Base-by-base conservation (phyloP, 805 yeast genomes). In the Candida fluviatilis region DNA sequence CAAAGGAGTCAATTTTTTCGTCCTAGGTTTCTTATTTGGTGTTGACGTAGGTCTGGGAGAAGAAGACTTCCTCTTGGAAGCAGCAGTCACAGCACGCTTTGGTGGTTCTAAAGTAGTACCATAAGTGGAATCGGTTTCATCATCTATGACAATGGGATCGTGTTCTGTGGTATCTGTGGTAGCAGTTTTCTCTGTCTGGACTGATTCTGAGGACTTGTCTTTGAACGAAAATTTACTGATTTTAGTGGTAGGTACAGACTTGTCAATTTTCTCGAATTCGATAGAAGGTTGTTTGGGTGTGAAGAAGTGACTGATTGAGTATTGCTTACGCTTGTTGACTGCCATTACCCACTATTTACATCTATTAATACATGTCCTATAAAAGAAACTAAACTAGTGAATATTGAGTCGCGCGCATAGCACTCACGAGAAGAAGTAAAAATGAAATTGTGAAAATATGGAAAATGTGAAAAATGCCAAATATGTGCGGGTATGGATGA, bases 1-100 rank as follows among this genome's bases (percentile, higher is more conserved):
- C 26, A 90, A 59, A 0, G 97, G 96, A 0, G 95, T 68, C 26
- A 65, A 40, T 35, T 50, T 49, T 26, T 35, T 35, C 30, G 38
- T 38, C 29, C 37, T 84, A 33, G 82, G 59, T 40, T 66, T 66
- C 33, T 38, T 32, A 6, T 6, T 6, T 21, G 24, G 24, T 21
- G 6, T 21, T n/a, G n/a, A n/a, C n/a, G n/a, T n/a, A n/a, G n/a
- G n/a, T n/a, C n/a, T 11, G 4, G 36, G 30, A 23, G 29, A 10
- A 11, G 34, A 2, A 3, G 28, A 27, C 19, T 26, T 31, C 30
- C 34, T 35, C 34, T 38, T 39, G 19, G 41, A 18, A 13, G 24
- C 17, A n/a, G 37, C 17, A 18, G 31, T 25, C 17, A 11, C 14
- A 8, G 32, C 19, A 13, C 6, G n/a, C 14, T 23, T 4, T 31